Conservation (phyloP, 2,329 filamentous ascomycete species). For the Xylaria sp. region DNA sequence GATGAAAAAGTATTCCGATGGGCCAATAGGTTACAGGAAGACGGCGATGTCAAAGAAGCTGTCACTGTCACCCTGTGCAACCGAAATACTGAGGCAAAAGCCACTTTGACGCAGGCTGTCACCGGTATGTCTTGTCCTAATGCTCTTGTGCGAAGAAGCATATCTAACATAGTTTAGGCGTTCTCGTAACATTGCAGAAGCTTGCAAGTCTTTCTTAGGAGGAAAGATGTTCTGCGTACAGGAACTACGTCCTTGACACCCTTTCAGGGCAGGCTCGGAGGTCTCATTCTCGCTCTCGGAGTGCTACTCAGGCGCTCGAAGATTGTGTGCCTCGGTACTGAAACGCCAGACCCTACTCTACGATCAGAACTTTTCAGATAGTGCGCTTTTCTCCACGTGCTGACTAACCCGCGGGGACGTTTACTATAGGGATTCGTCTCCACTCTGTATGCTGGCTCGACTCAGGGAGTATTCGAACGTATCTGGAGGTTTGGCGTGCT, state of each 20-base stretch:
- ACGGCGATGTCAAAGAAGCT: conserved; percentile 72
- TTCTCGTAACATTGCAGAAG: conserved; percentile 64
- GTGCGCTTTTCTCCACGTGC: not conserved
- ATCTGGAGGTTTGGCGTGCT: not conserved
- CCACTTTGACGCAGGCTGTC: conserved; percentile 89
- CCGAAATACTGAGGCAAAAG: conserved; percentile 86
- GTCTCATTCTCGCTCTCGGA: conserved; percentile 1
- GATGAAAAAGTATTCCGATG: conserved; percentile 95
- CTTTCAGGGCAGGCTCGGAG: conserved; percentile 36
- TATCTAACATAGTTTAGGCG: conserved; percentile 51
- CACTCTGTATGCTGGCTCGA: not conserved
- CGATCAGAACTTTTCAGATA: not conserved
- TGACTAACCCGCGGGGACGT: not conserved
- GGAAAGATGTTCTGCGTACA: conserved; percentile 35
- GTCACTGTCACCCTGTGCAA: conserved; percentile 88
- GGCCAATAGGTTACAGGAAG: conserved; percentile 80
- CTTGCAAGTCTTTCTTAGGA: conserved; percentile 56
- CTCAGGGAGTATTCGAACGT: not conserved
- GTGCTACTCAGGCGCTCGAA: not conserved
- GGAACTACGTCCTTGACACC: conserved; percentile 32
- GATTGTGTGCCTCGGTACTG: not conserved
- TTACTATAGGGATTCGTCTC: not conserved
- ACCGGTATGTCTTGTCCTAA: conserved; percentile 73
- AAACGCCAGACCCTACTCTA: not conserved
- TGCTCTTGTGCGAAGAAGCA: not conserved